A percentile compares a stretch with the other conserved stretches of the same genome.
Evolutionary conservation across 768 basidiomycete species (phyloP).

Genomic region (Amyloporia xantha): DNA sequence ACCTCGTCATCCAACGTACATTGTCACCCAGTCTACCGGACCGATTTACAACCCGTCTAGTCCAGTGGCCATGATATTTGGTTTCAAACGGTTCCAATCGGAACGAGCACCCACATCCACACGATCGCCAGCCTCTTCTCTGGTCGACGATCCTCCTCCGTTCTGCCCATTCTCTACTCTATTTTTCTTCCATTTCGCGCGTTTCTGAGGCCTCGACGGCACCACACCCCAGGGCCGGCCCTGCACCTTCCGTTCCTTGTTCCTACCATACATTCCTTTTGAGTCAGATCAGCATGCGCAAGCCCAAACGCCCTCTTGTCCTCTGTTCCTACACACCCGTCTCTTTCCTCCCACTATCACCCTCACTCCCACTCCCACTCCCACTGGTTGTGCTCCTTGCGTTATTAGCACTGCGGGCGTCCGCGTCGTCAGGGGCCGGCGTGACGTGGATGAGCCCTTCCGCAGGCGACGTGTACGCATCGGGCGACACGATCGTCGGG

Average conservation of each 20-base stretch:
- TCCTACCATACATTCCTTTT: background rate
- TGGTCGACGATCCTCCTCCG: too few species aligned
- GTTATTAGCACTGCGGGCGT: slow-evolving; percentile 1
- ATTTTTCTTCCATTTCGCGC: too few species aligned
- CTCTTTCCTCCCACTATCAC: background rate
- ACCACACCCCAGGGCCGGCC: background rate
- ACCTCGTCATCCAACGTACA: too few species aligned
- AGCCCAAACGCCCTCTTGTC: background rate
- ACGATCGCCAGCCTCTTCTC: too few species aligned
- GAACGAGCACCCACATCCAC: too few species aligned
- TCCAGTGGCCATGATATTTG: too few species aligned
- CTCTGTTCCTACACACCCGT: background rate
- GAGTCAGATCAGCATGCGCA: background rate
- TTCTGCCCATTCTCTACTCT: too few species aligned
- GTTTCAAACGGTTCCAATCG: too few species aligned
- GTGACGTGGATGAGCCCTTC: slow-evolving; percentile 26
- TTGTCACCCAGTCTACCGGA: too few species aligned
- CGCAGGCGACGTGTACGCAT: slow-evolving; percentile 19
- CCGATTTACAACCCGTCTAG: too few species aligned
- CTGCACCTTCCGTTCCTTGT: background rate
- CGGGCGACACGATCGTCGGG: slow-evolving; percentile 27
- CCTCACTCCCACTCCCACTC: background rate
- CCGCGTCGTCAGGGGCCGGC: too few species aligned
- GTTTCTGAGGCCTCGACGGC: background rate
- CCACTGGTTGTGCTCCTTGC: slow-evolving; percentile 3